Percentiles rank a stretch among this genome's conserved stretches.
Evolutionary conservation across 805 yeast species (phyloP).

Genomic region (Nakazawaea populi): DNA sequence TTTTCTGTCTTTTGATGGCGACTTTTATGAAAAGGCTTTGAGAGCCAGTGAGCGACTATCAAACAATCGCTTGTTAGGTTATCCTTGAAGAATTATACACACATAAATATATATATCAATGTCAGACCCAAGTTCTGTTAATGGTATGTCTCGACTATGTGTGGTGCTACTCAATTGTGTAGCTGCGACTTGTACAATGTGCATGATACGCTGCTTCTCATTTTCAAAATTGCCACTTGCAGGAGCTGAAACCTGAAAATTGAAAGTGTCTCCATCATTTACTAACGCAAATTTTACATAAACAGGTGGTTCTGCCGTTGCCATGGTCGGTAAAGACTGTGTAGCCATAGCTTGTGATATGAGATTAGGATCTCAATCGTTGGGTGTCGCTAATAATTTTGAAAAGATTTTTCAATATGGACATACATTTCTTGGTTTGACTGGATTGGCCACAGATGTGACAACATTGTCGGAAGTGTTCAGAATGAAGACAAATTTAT

Average conservation of each 20-base stretch:
- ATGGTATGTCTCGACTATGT: conserved; percentile 35
- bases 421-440: conserved; percentile 81
- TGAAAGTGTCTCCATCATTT: not conserved
- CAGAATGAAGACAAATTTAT: conserved; percentile 79
- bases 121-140: conserved; percentile 78
- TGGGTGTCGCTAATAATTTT: conserved; percentile 88
- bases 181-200: too few species aligned
- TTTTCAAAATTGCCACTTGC: not conserved
- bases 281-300: not conserved
- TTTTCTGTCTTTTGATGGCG: not conserved
- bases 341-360: conserved; percentile 96
- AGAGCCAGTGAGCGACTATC: too few species aligned
- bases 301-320: conserved; percentile 90
- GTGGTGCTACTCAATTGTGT: too few species aligned
- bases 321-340: conserved; percentile 98
- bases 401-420: conserved; percentile 88
- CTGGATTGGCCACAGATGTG: conserved; percentile 95
- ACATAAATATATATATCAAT: conserved; percentile 21
- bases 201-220: too few species aligned
- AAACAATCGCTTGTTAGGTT: not conserved
- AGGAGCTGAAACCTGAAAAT: too few species aligned
- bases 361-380: conserved; percentile 88
- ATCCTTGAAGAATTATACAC: not conserved
- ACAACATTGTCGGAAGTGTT: conserved; percentile 77
- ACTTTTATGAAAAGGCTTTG: too few species aligned